phyloP scores from a whole-genome alignment of 805 yeast species.

The Torulaspora gathmanii region DNA sequence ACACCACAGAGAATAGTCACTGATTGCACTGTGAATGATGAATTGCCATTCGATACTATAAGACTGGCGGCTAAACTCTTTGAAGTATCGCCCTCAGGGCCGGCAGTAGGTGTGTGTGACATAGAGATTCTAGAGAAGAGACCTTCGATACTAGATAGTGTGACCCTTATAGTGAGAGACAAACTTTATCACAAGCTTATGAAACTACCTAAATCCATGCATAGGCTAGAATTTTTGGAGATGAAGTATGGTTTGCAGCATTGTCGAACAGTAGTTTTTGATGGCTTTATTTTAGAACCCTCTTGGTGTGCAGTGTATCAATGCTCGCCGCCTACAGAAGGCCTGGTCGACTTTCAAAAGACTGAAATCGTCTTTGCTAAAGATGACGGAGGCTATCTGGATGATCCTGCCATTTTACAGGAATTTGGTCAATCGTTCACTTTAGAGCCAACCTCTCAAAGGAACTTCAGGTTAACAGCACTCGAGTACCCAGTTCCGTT shows the following conservation, averaged over 20 bases:
- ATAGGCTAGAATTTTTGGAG: conserved; percentile 21
- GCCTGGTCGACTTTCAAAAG: conserved; percentile 17
- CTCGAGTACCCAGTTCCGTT: conserved; percentile 15
- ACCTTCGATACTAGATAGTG: conserved; percentile 14
- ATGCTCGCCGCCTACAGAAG: conserved; percentile 21
- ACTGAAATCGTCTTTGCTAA: conserved; percentile 24
- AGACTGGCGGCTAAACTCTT: conserved; percentile 13
- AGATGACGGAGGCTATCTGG: conserved; percentile 7
- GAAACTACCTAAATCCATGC: conserved; percentile 11
- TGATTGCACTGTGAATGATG: conserved; percentile 11
- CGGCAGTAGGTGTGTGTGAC: conserved; percentile 18
- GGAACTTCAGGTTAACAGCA: conserved; percentile 9
- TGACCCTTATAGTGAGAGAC: conserved; percentile 16
- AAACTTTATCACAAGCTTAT: conserved; percentile 23
- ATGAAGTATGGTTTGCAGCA: conserved; percentile 20
- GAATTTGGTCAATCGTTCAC: neutral
- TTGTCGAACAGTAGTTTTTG: conserved; percentile 16
- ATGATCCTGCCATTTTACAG: neutral
- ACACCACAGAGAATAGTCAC: conserved; percentile 1
- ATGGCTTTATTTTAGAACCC: conserved; percentile 14
- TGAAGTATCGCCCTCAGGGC: conserved; percentile 7
- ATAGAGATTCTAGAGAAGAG: conserved; percentile 9
- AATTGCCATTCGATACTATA: conserved; percentile 14
- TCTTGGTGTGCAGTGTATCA: conserved; percentile 21
- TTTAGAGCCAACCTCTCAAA: conserved; percentile 3